phyloP scores from a whole-genome alignment of 352 stramenopile genomes.

The Phytophthora citricola region DNA sequence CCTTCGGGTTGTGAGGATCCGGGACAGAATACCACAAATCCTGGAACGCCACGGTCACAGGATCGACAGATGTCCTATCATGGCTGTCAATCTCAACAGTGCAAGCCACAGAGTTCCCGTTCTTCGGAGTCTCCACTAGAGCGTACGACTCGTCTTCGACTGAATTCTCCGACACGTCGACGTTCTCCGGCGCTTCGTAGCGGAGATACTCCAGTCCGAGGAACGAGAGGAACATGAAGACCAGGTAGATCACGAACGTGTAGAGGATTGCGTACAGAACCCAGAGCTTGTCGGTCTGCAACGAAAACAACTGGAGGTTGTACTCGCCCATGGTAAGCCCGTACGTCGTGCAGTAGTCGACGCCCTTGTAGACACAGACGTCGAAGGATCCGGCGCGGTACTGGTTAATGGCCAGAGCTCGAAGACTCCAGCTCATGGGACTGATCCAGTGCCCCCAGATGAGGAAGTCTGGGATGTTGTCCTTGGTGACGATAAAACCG shows the following conservation, averaged over 20 bases:
- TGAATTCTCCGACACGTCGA: slow-evolving; percentile 21
- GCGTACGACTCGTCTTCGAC: slow-evolving; percentile 16
- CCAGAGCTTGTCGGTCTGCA: slow-evolving; percentile 45
- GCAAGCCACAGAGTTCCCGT: slow-evolving; percentile 4
- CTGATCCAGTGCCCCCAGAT: slow-evolving; percentile 66
- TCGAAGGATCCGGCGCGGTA: slow-evolving; percentile 35
- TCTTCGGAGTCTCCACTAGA: slow-evolving; percentile 28
- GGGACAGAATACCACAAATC: slow-evolving; percentile 63
- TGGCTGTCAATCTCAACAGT: slow-evolving; percentile 16
- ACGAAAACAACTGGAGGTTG: slow-evolving; percentile 33
- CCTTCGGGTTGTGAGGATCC: slow-evolving; percentile 41
- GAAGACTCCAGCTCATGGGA: slow-evolving; percentile 51
- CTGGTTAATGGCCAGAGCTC: slow-evolving; percentile 48
- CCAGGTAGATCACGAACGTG: slow-evolving; percentile 19
- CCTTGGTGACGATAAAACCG: slow-evolving; percentile 52
- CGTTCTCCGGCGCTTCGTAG: slow-evolving; percentile 22
- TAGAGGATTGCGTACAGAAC: slow-evolving; percentile 26
- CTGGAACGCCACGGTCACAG: slow-evolving; percentile 41
- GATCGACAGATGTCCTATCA: slow-evolving; percentile 19
- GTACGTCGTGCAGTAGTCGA: slow-evolving; percentile 39
- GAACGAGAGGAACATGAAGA: slow-evolving; percentile 32
- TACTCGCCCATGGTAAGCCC: slow-evolving; percentile 42
- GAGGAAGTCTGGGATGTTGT: slow-evolving; percentile 47
- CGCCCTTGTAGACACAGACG: slow-evolving; percentile 35
- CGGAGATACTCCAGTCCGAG: slow-evolving; percentile 22